Base-by-base conservation (phyloP, 2,329 filamentous ascomycete species). In the Cladosporium colombiae region DNA sequence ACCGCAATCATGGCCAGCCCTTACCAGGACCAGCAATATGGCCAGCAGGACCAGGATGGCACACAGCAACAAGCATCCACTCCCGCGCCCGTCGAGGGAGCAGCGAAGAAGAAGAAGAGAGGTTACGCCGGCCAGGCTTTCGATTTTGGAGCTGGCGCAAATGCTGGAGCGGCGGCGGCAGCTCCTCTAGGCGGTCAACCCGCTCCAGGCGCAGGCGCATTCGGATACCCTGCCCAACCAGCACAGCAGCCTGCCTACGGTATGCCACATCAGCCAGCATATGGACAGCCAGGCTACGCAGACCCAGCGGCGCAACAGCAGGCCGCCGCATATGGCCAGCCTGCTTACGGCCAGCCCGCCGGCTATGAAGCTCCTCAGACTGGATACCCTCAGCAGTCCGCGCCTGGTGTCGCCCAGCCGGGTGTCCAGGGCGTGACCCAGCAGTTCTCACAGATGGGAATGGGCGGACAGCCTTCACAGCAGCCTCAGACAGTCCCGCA, bases 91-190 rank as follows among this genome's bases (percentile, higher is more conserved):
- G 67, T 70, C 35, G 70, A 68, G 31, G 72, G 70, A 18, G 71
- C 68, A 25, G 71, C 68, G 25, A 93, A 93, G 83, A 93, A 93
- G 83, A 97, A 97, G 87, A 97, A 96, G 86, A 87, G 93, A 83
- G 90, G 91, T 65, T 98, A 98, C 82, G 95, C 95, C 64, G 92
- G 92, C 65, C 91, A 96, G 79, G 94, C 94, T 55, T 99, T 96
- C 79, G 94, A 96, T 67, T 95, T 98, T 73, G 92, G 91, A 60
- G 86, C 87, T 60, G 95, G 94, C 73, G 91, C 91, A 75, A 98
- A 98, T 84, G 73, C 79, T 81, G 69, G 67, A 27, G 68, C 67
- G 80, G 75, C 79, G 77, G 70, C 79, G 77, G 70, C 79, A 78
- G 49, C 44, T 44, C 55, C 56, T 44, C 46, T 37, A 49, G 56